Base-by-base conservation (phyloP, 2,329 filamentous ascomycete genomes). In the Aspergillus amoenus region DNA sequence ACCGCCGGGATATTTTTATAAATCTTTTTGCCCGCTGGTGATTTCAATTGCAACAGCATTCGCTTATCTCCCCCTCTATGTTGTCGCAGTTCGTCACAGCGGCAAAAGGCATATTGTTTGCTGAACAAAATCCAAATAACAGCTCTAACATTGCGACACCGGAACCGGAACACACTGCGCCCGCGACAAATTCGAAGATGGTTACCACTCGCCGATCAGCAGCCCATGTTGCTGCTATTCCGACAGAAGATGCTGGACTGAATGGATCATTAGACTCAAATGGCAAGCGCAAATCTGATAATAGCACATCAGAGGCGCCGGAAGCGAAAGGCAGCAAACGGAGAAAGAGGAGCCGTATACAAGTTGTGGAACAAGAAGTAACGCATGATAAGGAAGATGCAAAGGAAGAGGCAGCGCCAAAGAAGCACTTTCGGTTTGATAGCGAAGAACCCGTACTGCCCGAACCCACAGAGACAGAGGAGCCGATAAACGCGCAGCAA, bases 71-170 rank as follows among this genome's bases (percentile, higher is more conserved):
- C 52, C 51, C 53, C 64, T 70, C 65, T 73, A 77, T 77, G 75
- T 76, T 77, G 57, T 72, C 74, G 47, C 69, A 77, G 37, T 43
- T 77, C 53, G 69, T 77, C 52, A 76, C 72, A 49, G 73, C 73
- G 60, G 75, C 75, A 58, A 76, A 74, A 65, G 73, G 74, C 64
- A 60, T 77, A 61, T 75, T 76, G 58, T 61, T 66, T 22, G 7
- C 45, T 61, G 70, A 66, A 66, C 66, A 50, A 39, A 51, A 21
- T 30, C 34, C 34, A n/a, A 22, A 59, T 52, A 52, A 50, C 21
- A 52, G 61, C 41, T 58, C 58, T 17, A 30, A 40, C 30, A 40
- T 17, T n/a, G n/a, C 50, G 13, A 24, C 32, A 21, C 40, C 51
- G 18, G 32, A 30, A 52, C 50, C 63, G 6, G 52, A 39, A 18